Conservation (phyloP, 2,329 filamentous ascomycete genomes). For the Aureobasidium sp. region DNA sequence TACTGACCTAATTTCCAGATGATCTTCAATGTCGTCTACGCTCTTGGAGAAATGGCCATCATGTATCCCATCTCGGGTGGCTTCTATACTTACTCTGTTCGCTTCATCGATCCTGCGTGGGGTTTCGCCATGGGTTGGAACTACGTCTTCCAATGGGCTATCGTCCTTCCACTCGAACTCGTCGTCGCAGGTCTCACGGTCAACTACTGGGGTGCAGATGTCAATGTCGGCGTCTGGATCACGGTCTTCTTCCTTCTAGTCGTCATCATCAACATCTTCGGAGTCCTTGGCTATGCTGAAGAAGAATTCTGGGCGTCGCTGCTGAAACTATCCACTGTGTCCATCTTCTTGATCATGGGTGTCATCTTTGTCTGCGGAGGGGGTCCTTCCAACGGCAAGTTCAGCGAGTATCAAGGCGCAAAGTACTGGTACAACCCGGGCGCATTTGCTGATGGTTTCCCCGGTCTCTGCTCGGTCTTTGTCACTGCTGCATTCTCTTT, state of each 20-base stretch:
- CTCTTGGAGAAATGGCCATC: slow-evolving; percentile 87
- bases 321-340: slow-evolving; percentile 76
- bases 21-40: slow-evolving; percentile 87
- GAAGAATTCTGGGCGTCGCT: slow-evolving; percentile 86
- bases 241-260: slow-evolving; percentile 74
- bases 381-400: slow-evolving; percentile 35
- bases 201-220: slow-evolving; percentile 56
- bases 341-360: slow-evolving; percentile 82
- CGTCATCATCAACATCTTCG: slow-evolving; percentile 75
- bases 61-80: slow-evolving; percentile 85
- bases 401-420: slow-evolving; percentile 38
- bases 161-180: slow-evolving; percentile 75
- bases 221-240: slow-evolving; percentile 69
- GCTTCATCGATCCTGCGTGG: slow-evolving; percentile 89
- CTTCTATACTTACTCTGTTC: slow-evolving; percentile 84
- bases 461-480: slow-evolving; percentile 68
- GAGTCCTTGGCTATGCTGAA: slow-evolving; percentile 81
- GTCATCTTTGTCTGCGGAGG: slow-evolving; percentile 81
- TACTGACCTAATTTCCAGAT: slow-evolving; percentile 41
- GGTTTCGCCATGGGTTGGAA: slow-evolving; percentile 32
- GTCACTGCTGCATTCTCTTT: slow-evolving; percentile 72
- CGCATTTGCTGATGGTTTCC: slow-evolving; percentile 75
- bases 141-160: slow-evolving; percentile 81
- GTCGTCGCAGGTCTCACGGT: slow-evolving; percentile 81
- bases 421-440: slow-evolving; percentile 70